These are phyloP conservation scores for Thecaphora thlaspeos DNA, from an alignment of 1,284 basidiomycete genomes.

Conservation along the genomic window DNA sequence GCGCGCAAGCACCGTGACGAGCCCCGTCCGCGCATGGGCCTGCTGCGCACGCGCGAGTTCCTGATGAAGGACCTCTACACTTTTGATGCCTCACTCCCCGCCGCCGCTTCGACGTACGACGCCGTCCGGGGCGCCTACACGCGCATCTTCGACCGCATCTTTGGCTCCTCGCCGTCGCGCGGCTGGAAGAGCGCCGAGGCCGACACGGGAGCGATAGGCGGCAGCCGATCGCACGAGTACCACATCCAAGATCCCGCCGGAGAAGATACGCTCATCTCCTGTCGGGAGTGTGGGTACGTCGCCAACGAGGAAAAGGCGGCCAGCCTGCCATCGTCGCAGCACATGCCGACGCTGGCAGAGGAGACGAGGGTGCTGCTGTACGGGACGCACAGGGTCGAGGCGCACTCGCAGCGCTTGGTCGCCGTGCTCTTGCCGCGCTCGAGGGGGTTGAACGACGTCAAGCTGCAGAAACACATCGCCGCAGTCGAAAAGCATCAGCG, in stretches of 20 bases:
- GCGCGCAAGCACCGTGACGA: slow-evolving; percentile 58
- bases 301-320: slow-evolving; percentile 57
- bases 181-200: slow-evolving; percentile 53
- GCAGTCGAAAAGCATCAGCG: background rate
- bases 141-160: slow-evolving; percentile 47
- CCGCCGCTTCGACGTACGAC: slow-evolving; percentile 44
- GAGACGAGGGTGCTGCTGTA: slow-evolving; percentile 37
- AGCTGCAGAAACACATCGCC: slow-evolving; percentile 27
- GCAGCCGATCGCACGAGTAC: slow-evolving; percentile 57
- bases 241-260: slow-evolving; percentile 54
- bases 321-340: slow-evolving; percentile 17
- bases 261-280: slow-evolving; percentile 57
- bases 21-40: slow-evolving; percentile 56
- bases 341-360: slow-evolving; percentile 9
- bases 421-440: slow-evolving; percentile 31
- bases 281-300: slow-evolving; percentile 49
- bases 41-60: slow-evolving; percentile 58
- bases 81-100: slow-evolving; percentile 44
- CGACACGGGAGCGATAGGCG: slow-evolving; percentile 59
- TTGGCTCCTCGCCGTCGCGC: slow-evolving; percentile 6
- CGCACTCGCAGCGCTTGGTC: slow-evolving; percentile 27
- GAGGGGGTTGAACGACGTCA: slow-evolving; percentile 40
- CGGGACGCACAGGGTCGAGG: slow-evolving; percentile 14
- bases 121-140: slow-evolving; percentile 53
- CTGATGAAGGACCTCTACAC: slow-evolving; percentile 60